Conservation (phyloP, 176 grass and related monocot species). For the Poa pratensis region DNA sequence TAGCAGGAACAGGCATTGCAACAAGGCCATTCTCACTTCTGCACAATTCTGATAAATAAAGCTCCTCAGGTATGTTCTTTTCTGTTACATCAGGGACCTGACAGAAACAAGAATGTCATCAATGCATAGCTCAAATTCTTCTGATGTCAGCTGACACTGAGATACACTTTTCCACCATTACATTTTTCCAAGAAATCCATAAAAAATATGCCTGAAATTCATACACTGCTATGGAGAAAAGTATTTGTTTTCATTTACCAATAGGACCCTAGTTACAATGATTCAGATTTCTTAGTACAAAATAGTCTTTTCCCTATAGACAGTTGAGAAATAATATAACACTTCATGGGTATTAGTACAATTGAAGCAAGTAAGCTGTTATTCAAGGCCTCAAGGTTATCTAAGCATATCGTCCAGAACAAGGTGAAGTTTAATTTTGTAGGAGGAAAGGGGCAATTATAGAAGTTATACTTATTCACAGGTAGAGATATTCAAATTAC, state of each 20-base stretch:
- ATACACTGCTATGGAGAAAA: neutral
- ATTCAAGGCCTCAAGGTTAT: conserved; percentile 32
- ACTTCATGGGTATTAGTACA: neutral
- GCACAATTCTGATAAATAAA: conserved; percentile 59
- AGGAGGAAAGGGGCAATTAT: conserved; percentile 17
- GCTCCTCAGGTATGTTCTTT: conserved; percentile 37
- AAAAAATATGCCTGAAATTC: conserved; percentile 12
- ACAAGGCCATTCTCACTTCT: conserved; percentile 47
- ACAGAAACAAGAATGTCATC: conserved; percentile 32
- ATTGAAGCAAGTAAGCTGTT: conserved; percentile 10
- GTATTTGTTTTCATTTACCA: conserved; percentile 10
- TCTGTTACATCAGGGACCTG: conserved; percentile 37
- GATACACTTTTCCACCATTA: neutral
- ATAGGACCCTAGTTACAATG: neutral
- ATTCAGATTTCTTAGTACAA: neutral
- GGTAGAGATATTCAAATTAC: conserved; percentile 1
- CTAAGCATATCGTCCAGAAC: neutral
- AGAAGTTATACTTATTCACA: neutral
- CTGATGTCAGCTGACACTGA: neutral
- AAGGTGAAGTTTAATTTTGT: neutral
- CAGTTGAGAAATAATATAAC: neutral
- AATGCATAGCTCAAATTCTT: conserved; percentile 29
- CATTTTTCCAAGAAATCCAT: conserved; percentile 15
- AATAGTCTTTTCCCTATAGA: neutral
- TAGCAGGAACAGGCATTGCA: conserved; percentile 55